Base-by-base conservation (phyloP, 495 filamentous ascomycete species). In the Tuber indicum region DNA sequence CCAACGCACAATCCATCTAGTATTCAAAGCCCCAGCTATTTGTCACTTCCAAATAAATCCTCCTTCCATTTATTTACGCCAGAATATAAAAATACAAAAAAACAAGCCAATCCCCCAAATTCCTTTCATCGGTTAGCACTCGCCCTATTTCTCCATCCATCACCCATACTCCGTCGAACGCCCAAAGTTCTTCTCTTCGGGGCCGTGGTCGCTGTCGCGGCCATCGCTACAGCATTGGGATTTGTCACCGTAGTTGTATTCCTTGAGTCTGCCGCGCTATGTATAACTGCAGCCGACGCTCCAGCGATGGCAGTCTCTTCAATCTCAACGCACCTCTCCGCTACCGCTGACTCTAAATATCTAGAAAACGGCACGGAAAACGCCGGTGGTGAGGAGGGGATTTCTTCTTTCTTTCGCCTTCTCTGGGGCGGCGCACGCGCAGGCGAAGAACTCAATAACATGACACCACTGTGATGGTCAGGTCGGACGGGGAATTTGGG, bases 71-170 rank as follows among this genome's bases (percentile, higher is more conserved):
- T 72, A 72, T 58, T 42, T 73, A 72, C 46, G 52, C 71, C 46
- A 74, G 32, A 49, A 80, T 73, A 71, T 26, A 19, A 47, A 42
- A n/a, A 66, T n/a, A 21, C 47, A 76, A 77, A 46, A 66, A 41
- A 26, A 58, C n/a, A 71, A 69, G 8, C 43, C 62, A 21, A 43
- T 42, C 19, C n/a, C 46, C 2, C 19, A 52, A 39, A 72, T n/a
- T 69, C 41, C 45, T 44, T 81, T 72, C 26, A 72, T n/a, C 71
- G 43, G 12, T 75, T 81, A n/a, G 62, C 74, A 14, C 73, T 74
- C 43, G 74, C 75, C 73, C 83, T 80, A 79, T 81, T 84, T 49
- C 76, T 66, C 85, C 85, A 85, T 12, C 85, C 85, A 75, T 84
- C 81, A 16, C 58, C 58, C 79, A 86, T 82, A 74, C 84, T 85